These are phyloP conservation scores for Talaromyces rugulosus DNA, from an alignment of 2,329 filamentous ascomycete species.

Conservation along the genomic window DNA sequence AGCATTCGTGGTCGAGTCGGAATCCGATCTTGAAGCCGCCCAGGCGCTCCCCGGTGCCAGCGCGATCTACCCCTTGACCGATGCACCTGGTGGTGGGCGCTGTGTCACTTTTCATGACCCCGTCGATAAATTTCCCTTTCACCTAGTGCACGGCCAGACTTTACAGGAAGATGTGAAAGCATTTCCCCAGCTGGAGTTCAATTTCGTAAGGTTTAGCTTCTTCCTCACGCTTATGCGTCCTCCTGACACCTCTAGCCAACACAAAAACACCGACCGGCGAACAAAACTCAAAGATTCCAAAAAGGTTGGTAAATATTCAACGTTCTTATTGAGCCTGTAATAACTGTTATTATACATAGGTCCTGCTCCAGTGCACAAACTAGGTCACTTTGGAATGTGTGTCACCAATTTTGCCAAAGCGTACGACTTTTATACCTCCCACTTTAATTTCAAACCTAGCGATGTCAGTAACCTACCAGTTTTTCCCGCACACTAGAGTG, in stretches of 20 bases:
- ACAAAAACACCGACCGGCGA: slow-evolving; percentile 15
- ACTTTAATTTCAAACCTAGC: slow-evolving; percentile 11
- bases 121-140: slow-evolving; percentile 31
- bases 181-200: slow-evolving; percentile 14
- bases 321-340: no score
- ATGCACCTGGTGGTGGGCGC: slow-evolving; percentile 33
- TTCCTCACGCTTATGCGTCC: no score
- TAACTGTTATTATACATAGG: slow-evolving; percentile 1
- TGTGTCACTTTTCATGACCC: slow-evolving; percentile 33
- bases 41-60: slow-evolving; percentile 3
- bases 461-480: slow-evolving; percentile 7
- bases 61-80: slow-evolving; percentile 2
- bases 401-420: slow-evolving; percentile 10
- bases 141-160: slow-evolving; percentile 32
- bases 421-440: slow-evolving; percentile 10
- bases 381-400: slow-evolving; percentile 18
- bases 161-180: slow-evolving; percentile 9
- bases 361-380: slow-evolving; percentile 19
- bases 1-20: slow-evolving; percentile 14
- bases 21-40: slow-evolving; percentile 12
- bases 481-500: no score
- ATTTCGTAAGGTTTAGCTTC: slow-evolving; percentile 12
- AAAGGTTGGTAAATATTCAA: background rate
- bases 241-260: slow-evolving; percentile 4
- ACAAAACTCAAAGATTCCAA: slow-evolving; percentile 15